Evolutionary conservation across 73 alveolate species (phyloP), one percentile per base, ranked within the genome.

Genomic region (Paramecium tetraurelia): DNA sequence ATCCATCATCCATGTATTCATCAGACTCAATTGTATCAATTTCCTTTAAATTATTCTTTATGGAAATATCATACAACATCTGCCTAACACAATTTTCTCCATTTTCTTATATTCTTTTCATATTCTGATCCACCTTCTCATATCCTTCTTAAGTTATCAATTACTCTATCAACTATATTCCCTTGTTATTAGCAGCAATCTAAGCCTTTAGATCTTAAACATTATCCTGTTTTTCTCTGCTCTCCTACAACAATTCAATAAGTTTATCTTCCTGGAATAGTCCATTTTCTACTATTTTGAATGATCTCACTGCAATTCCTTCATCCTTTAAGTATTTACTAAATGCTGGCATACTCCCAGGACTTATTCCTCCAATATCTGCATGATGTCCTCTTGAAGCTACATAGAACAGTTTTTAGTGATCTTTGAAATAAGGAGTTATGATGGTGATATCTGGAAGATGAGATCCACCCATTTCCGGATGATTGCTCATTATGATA

Each of bases 351-450:
- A 97, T 97, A 46, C 96, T 80, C 21, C 99, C 99, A 59, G 99
- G 98, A 40, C 97, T 50, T 18, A 95, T 92, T 5, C 99, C 99
- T 41, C 99, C 99, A 20, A 97, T 94, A 86, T 97, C 99, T 35
- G 99, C 98, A 95, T 97, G 99, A 92, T 97, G 99, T 5, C 98
- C 99, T 43, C 99, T 86, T 12, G 97, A 93, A 1, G 99, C 99
- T 50, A 94, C 96, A 72, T 92, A 97, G 77, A 97, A 96, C n/a
- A 96, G 92, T 21, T 96, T 95, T 63, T 93, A 46, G 3, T 96
- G 95, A 16, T 95, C 87, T 48, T 50, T 21, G 59, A 84, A 97
- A 31, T 94, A 98, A 11, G 99, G 99, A 18, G 98, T 97, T 44
- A 97, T 96, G n/a, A 96, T 96, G 7, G 99, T 97, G 53, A 97